A percentile compares a stretch with the other conserved stretches of the same genome.
Conservation (phyloP, 495 filamentous ascomycete genomes). For the Tuber magnatum region DNA sequence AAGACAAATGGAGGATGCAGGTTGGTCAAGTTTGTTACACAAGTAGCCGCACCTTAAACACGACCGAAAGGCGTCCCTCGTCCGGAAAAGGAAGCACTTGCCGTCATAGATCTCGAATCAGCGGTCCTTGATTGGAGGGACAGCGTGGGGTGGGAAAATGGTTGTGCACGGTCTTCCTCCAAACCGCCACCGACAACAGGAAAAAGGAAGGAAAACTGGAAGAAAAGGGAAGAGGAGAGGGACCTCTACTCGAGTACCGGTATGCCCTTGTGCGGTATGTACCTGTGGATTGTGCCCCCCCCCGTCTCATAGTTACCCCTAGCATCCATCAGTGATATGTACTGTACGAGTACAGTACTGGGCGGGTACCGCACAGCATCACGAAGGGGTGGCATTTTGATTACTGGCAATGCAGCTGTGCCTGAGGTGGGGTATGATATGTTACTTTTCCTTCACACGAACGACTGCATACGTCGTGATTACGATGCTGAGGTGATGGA, state of each 20-base stretch:
- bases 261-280: conserved; percentile 8
- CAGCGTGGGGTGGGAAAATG: conserved; percentile 20
- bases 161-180: conserved; percentile 14
- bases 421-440: neutral
- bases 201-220: conserved; percentile 7
- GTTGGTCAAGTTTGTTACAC: conserved; percentile 18
- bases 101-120: conserved; percentile 26
- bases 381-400: neutral
- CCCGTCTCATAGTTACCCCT: conserved; percentile 19
- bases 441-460: neutral
- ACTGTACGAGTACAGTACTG: neutral
- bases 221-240: neutral
- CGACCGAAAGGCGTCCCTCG: neutral
- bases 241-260: too few relatives aligned
- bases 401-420: neutral
- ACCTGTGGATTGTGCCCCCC: conserved; percentile 24
- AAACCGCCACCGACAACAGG: conserved; percentile 12
- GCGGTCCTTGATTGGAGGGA: conserved; percentile 20
- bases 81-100: conserved; percentile 15
- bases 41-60: conserved; percentile 37
- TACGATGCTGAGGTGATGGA: neutral
- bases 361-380: neutral
- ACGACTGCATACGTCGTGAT: neutral
- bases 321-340: neutral
- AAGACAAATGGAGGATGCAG: conserved; percentile 17